Percentiles rank a stretch among this genome's conserved stretches.
phyloP scores from a whole-genome alignment of 495 filamentous ascomycete species.

The Rhypophila decipiens region DNA sequence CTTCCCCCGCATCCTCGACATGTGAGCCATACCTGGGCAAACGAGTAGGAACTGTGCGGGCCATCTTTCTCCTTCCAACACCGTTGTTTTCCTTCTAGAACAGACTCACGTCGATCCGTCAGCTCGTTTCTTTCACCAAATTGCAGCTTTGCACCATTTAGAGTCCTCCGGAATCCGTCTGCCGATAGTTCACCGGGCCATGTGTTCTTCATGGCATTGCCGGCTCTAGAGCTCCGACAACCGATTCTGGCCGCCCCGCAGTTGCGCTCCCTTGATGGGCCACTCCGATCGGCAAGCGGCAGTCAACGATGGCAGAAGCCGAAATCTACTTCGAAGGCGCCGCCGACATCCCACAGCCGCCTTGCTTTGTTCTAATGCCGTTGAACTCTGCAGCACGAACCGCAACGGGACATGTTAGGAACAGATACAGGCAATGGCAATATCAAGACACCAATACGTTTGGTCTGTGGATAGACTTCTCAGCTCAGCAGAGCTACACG shows the following conservation, averaged over 20 bases:
- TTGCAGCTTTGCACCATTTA: too few species aligned
- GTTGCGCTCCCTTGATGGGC: slow-evolving; percentile 3
- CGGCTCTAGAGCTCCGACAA: background rate
- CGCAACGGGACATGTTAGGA: slow-evolving; percentile 9
- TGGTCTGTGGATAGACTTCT: slow-evolving; percentile 22
- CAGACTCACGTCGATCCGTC: too few species aligned
- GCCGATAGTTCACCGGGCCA: too few species aligned
- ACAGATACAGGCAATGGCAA: slow-evolving; percentile 8
- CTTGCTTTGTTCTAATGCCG: slow-evolving; percentile 16
- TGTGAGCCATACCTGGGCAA: too few species aligned
- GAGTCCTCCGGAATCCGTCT: too few species aligned
- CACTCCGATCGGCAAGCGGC: background rate
- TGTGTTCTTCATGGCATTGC: slow-evolving; percentile 10
- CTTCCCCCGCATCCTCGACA: too few species aligned
- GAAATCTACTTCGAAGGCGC: background rate
- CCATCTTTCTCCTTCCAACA: too few species aligned
- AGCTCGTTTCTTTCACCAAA: too few species aligned
- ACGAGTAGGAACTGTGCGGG: too few species aligned
- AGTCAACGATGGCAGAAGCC: slow-evolving; percentile 5
- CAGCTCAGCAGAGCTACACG: slow-evolving; percentile 8
- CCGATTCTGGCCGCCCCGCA: slow-evolving; percentile 9
- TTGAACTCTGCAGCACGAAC: slow-evolving; percentile 13
- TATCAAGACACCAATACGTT: slow-evolving; percentile 9
- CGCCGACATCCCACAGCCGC: background rate
- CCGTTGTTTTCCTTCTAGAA: too few species aligned